Conservation (phyloP, 371 early-diverging fungal genomes). For the Mucor velutinosus region DNA sequence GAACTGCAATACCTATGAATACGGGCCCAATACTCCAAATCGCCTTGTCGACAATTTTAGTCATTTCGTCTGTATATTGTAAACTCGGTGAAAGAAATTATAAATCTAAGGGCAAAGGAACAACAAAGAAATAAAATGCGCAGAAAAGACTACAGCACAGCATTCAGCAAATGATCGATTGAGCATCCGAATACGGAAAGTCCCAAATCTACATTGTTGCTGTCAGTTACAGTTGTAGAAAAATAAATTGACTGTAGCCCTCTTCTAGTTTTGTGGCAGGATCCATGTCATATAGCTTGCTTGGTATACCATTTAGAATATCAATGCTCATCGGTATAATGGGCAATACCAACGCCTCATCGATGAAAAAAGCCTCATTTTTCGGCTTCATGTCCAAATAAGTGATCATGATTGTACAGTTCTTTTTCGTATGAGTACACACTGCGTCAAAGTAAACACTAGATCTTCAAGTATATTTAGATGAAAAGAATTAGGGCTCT, state of each 20-base stretch:
- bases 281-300: too few species aligned
- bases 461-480: too few species aligned
- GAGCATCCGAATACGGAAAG: neutral
- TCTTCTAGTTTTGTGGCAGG: too few species aligned
- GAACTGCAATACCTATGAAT: constrained; percentile 54
- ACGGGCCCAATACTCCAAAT: constrained; percentile 58
- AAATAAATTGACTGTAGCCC: neutral
- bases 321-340: too few species aligned
- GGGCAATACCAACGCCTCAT: too few species aligned
- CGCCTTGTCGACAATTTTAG: constrained; percentile 53
- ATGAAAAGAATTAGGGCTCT: too few species aligned
- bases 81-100: neutral
- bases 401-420: too few species aligned
- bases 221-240: neutral
- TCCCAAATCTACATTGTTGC: neutral
- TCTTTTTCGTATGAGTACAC: too few species aligned
- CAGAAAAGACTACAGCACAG: neutral
- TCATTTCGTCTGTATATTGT: constrained; percentile 22
- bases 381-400: too few species aligned
- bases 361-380: too few species aligned
- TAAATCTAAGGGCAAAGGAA: neutral
- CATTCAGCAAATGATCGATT: neutral
- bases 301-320: too few species aligned
- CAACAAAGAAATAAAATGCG: neutral
- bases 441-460: too few species aligned